Evolutionary conservation across 768 basidiomycete species (phyloP), one percentile per base, ranked within the genome.

Genomic region (Leccinum uliginosum): DNA sequence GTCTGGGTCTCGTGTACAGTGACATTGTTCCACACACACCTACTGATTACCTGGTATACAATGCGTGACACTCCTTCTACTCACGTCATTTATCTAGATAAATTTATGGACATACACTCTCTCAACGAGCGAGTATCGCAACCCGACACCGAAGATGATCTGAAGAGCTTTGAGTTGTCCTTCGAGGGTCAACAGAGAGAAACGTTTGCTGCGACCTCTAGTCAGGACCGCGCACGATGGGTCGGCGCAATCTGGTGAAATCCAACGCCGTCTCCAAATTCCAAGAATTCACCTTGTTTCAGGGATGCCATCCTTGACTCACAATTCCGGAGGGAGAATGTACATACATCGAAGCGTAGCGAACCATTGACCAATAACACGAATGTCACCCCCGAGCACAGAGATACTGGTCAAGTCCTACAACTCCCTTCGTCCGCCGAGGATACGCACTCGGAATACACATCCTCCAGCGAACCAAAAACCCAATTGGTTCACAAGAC

Each of bases 241-340:
- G 79, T 91, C 50, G 86, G 84, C 62, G 80, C 84, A 3, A 82
- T 90, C 48, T 91, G 89, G 89, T 88, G 67, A 64, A 76, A 32
- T 49, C 21, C 54, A 52, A 53, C 10, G 10, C 8, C 21, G 35
- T 30, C 47, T 12, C 2, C 50, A 7, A 32, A 26, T 23, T 35
- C 23, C 4, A 1, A 15, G 46, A 52, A 38, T 46, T 55, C 26
- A 62, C 57, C 38, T 55, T 14, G 40, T 19, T 38, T 5, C 61
- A 87, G 87, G 87, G 85, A 89, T 65, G 74, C 75, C 5, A 74
- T 87, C 24, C 71, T 89, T 30, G 73, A 75, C 6, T 69, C 71
- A 6, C 73, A 70, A 45, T 70, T 68, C n/a, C 62, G 62, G 50
- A 62, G 38, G 12, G 51, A 55, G 21, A 21, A 35, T 1, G 23